Percentiles rank a stretch among this genome's conserved stretches.
phyloP scores from a whole-genome alignment of 306 rosid genomes.

The Quercus glauca region DNA sequence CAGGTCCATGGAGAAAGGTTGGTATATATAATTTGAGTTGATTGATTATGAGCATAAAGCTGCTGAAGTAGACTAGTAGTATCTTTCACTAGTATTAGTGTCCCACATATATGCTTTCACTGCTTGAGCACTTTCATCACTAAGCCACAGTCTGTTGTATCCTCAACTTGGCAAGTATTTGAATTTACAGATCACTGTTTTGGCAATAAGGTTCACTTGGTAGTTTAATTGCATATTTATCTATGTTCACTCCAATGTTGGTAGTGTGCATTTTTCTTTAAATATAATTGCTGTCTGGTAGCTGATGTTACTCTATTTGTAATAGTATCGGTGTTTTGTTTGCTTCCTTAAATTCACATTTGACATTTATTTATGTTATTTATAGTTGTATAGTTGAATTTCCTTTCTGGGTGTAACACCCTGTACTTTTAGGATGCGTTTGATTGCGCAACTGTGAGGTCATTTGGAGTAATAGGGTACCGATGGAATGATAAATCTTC shows the following conservation, averaged over 20 bases:
- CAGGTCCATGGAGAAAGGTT: conserved; percentile 99
- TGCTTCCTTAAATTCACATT: not conserved
- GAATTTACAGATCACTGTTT: not conserved
- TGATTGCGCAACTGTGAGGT: conserved; percentile 6
- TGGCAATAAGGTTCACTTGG: not conserved
- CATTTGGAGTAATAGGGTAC: conserved; percentile 1
- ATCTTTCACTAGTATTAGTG: not conserved
- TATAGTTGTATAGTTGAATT: not conserved
- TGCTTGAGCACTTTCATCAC: conserved; percentile 12
- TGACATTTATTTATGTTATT: not conserved
- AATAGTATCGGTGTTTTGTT: not conserved
- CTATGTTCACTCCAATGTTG: not conserved
- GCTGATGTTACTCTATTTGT: not conserved
- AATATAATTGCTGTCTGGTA: not conserved
- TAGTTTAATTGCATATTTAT: not conserved
- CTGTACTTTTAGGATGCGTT: conserved; percentile 6
- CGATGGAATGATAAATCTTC: conserved; percentile 4
- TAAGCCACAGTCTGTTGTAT: conserved; percentile 3
- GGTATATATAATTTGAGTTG: conserved; percentile 26
- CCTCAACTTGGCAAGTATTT: not conserved
- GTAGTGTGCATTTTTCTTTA: not conserved
- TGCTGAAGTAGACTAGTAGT: not conserved
- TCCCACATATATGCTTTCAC: conserved; percentile 9
- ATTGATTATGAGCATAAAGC: conserved; percentile 7
- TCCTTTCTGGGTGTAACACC: conserved; percentile 13